These are phyloP conservation scores for Knufia petricola DNA, from an alignment of 2,329 filamentous ascomycete genomes.

Conservation along the genomic window DNA sequence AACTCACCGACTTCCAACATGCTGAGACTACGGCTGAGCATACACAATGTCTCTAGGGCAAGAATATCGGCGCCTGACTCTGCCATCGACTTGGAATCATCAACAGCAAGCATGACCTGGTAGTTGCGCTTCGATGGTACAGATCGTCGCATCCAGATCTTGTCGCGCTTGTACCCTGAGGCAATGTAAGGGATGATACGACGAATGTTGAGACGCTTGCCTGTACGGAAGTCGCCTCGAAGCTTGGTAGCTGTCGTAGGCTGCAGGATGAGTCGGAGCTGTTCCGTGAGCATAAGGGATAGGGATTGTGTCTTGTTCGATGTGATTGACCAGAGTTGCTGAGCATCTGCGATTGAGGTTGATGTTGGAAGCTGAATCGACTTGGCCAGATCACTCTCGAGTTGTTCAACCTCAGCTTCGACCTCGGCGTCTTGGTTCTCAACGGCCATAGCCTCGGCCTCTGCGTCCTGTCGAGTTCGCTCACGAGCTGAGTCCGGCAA, in stretches of 20 bases:
- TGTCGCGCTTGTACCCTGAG: constrained; percentile 95
- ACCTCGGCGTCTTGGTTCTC: constrained; percentile 40
- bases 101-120: constrained; percentile 94
- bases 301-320: constrained; percentile 76
- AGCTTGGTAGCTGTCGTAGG: constrained; percentile 94
- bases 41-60: constrained; percentile 86
- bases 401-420: constrained; percentile 35
- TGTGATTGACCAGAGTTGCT: constrained; percentile 74
- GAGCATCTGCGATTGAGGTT: constrained; percentile 48
- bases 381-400: constrained; percentile 9
- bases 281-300: constrained; percentile 81
- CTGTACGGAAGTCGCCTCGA: constrained; percentile 90
- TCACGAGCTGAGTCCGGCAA: constrained; percentile 40
- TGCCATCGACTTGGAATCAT: constrained; percentile 91
- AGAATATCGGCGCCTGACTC: constrained; percentile 67
- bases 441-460: constrained; percentile 30
- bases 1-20: constrained; percentile 95
- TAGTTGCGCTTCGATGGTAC: constrained; percentile 90
- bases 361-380: constrained; percentile 43
- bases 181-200: constrained; percentile 99
- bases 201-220: constrained; percentile 97
- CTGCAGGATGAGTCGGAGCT: constrained; percentile 87
- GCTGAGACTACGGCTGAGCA: constrained; percentile 74
- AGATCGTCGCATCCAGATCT: constrained; percentile 97
- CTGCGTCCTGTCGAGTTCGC: constrained; percentile 21